Evolutionary conservation across 805 yeast genomes (phyloP).

Genomic region (Yamadazyma endophytica): DNA sequence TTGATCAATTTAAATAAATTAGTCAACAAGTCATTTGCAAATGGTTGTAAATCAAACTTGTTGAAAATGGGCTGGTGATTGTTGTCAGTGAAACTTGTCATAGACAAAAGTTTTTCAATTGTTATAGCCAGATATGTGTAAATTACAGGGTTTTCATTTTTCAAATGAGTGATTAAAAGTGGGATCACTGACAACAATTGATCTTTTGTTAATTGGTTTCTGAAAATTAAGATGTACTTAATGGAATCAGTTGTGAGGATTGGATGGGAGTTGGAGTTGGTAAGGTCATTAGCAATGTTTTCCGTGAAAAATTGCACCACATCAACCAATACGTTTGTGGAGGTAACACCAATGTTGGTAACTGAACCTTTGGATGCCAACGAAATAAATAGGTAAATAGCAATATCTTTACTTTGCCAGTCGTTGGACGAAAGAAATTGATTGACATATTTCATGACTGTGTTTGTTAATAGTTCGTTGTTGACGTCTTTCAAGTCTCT

Average conservation of each 20-base stretch:
- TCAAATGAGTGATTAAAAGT: conserved; percentile 64
- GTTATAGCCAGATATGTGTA: conserved; percentile 93
- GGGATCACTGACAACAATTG: conserved; percentile 81
- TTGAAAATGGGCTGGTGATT: conserved; percentile 58
- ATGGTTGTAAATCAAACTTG: conserved; percentile 66
- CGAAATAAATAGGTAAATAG: conserved; percentile 80
- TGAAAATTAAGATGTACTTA: conserved; percentile 80
- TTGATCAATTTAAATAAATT: conserved; percentile 64
- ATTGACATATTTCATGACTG: conserved; percentile 69
- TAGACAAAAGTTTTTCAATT: conserved; percentile 78
- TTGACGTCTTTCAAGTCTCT: conserved; percentile 79
- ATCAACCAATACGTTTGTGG: conserved; percentile 80
- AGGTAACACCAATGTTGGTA: conserved; percentile 82
- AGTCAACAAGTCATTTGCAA: conserved; percentile 55
- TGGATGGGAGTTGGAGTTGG: conserved; percentile 54
- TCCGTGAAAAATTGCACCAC: conserved; percentile 80
- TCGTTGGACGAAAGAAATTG: conserved; percentile 53
- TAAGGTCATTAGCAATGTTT: conserved; percentile 79
- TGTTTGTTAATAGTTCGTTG: conserved; percentile 67
- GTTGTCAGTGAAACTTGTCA: conserved; percentile 53
- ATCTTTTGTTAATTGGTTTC: conserved; percentile 87
- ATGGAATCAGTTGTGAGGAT: conserved; percentile 89
- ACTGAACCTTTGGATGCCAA: conserved; percentile 88
- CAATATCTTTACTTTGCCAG: conserved; percentile 87
- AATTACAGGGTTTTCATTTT: conserved; percentile 63